Conservation (phyloP, 305 asterid species). For the Fraxinus nigra region DNA sequence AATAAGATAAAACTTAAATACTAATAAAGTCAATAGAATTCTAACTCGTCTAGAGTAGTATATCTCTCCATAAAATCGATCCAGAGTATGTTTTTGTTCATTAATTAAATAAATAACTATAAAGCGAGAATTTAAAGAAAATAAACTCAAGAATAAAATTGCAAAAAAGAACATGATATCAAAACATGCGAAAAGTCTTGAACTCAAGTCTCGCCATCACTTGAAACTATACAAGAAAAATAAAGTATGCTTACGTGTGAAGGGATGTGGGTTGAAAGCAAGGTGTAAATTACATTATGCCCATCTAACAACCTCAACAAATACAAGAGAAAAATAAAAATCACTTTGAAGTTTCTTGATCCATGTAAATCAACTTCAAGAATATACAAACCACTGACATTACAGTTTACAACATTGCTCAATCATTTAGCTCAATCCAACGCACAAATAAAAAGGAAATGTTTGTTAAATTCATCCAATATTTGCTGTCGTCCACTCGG, state of each 20-base stretch:
- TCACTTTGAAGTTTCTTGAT: not conserved
- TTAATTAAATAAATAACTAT: too few relatives aligned
- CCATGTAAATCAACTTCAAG: not conserved
- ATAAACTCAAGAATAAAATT: too few relatives aligned
- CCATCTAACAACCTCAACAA: not conserved
- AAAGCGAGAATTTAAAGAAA: not conserved
- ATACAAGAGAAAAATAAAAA: not conserved
- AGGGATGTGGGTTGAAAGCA: not conserved
- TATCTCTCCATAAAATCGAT: too few relatives aligned
- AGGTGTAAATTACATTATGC: too few relatives aligned
- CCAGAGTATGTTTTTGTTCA: too few relatives aligned
- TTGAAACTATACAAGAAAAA: not conserved
- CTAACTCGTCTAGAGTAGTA: too few relatives aligned
- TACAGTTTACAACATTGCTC: not conserved
- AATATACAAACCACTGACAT: not conserved
- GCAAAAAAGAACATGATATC: not conserved
- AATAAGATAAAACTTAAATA: too few relatives aligned
- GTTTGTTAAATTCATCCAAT: slow-evolving; percentile 36
- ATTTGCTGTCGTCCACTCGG: slow-evolving; percentile 66
- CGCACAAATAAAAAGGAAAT: not conserved
- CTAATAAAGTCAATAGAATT: too few relatives aligned
- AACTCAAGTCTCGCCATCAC: not conserved
- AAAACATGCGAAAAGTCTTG: not conserved
- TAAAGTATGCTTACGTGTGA: not conserved
- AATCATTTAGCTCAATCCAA: not conserved